Evolutionary conservation across 2,329 filamentous ascomycete genomes (phyloP), one percentile per base, ranked within the genome.

Genomic region (Epichloe sp.): DNA sequence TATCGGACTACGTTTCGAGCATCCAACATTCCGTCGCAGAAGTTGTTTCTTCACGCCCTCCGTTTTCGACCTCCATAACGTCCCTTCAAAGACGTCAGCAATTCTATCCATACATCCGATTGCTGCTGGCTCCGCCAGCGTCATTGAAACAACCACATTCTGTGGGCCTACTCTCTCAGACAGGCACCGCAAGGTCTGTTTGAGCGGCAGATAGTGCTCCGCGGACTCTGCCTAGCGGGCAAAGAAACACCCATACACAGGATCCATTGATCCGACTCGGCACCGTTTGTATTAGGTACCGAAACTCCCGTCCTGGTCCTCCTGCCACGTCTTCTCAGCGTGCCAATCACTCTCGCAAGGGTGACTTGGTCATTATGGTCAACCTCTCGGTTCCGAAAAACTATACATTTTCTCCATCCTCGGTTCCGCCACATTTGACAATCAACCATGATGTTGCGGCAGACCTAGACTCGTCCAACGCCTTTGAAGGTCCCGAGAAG

Each of bases 401-500:
- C 74, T 88, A 88, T 68, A 88, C 86, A 64, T 80, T 86, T 68
- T 93, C 88, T 67, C 83, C 86, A 61, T 88, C 87, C 58, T 79
- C 82, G 70, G 87, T 82, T 61, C 91, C 88, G 52, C 89, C 91
- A 54, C 87, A 93, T 67, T 74, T 96, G 74, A 96, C 88, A 48
- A 97, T 97, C 77, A 97, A 97, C 73, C 88, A 89, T 70, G 88
- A 94, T 75, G 88, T 91, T 61, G 89, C 88, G 58, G 79, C 88
- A 60, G 90, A 95, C 68, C 79, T 96, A 63, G 93, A 97, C 73
- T 96, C 90, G 52, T 86, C 76, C 77, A 95, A 89, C 77, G 90
- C 91, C 59, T 98, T 98, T 66, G 93, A 98, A 77, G 91, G 91
- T 53, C 93, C 93, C 44, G 93, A 98, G 75, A 98, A 98, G 76